Evolutionary conservation across 208 protist species (phyloP).

Genomic region (Acanthamoeba triangularis): DNA sequence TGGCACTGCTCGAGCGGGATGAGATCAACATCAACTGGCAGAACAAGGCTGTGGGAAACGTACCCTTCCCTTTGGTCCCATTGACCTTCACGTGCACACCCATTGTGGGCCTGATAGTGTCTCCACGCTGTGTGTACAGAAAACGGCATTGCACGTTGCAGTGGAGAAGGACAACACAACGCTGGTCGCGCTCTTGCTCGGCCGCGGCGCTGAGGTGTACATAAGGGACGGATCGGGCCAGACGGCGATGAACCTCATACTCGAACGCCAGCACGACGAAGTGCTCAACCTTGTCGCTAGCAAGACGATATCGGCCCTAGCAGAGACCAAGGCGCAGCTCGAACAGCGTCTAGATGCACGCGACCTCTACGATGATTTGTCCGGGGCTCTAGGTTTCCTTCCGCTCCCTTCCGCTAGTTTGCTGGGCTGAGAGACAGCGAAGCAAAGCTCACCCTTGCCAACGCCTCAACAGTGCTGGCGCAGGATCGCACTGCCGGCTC

Average conservation of each 20-base stretch:
- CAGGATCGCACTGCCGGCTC: too few relatives aligned
- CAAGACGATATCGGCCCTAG: slow-evolving; percentile 62
- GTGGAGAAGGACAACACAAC: slow-evolving; percentile 71
- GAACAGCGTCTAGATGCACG: neutral
- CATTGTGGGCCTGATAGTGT: neutral
- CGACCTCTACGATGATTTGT: slow-evolving; percentile 20
- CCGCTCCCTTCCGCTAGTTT: neutral
- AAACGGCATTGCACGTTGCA: slow-evolving; percentile 59
- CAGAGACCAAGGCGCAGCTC: slow-evolving; percentile 52
- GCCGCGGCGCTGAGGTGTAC: slow-evolving; percentile 65
- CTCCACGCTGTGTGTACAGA: neutral
- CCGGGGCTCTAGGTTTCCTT: neutral
- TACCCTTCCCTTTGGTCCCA: neutral
- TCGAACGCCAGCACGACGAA: slow-evolving; percentile 61
- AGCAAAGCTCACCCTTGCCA: too few relatives aligned
- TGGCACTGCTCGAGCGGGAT: slow-evolving; percentile 51
- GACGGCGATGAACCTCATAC: slow-evolving; percentile 69
- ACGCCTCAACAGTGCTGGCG: too few relatives aligned
- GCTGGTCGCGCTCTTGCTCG: slow-evolving; percentile 39
- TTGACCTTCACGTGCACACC: too few relatives aligned
- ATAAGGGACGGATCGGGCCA: slow-evolving; percentile 32
- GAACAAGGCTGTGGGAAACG: slow-evolving; percentile 60
- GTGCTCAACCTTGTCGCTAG: slow-evolving; percentile 53
- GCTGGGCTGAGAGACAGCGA: neutral
- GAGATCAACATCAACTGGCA: slow-evolving; percentile 57